These are phyloP conservation scores for Yamadazyma membranifaciens DNA, from an alignment of 1,139 yeast species.

Conservation along the genomic window DNA sequence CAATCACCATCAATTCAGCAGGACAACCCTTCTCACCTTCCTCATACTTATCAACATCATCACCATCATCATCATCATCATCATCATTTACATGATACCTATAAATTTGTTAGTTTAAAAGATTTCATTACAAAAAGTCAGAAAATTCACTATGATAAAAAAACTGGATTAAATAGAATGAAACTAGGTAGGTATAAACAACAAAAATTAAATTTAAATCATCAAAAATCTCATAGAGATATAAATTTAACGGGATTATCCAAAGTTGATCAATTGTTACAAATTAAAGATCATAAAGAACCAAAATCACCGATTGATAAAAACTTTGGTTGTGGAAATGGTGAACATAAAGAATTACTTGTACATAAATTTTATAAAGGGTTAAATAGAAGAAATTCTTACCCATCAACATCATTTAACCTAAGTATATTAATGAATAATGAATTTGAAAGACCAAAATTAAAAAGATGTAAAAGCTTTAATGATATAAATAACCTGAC, in stretches of 20 bases:
- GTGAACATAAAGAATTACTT: not conserved
- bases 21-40: slow-evolving; percentile 4
- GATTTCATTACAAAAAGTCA: slow-evolving; percentile 33
- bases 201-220: slow-evolving; percentile 6
- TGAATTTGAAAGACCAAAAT: slow-evolving; percentile 12
- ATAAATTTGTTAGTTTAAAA: slow-evolving; percentile 35
- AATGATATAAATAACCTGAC: slow-evolving; percentile 14
- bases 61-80: slow-evolving; percentile 8
- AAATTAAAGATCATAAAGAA: slow-evolving; percentile 4
- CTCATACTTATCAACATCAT: not conserved
- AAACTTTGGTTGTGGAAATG: not conserved
- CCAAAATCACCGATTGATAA: not conserved
- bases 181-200: slow-evolving; percentile 27
- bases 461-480: slow-evolving; percentile 11
- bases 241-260: slow-evolving; percentile 9
- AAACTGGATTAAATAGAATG: slow-evolving; percentile 40
- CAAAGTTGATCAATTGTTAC: slow-evolving; percentile 8
- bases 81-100: slow-evolving; percentile 17
- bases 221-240: slow-evolving; percentile 4
- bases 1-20: not conserved
- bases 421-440: slow-evolving; percentile 30
- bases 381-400: slow-evolving; percentile 45
- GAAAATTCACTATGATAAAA: slow-evolving; percentile 24
- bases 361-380: slow-evolving; percentile 12
- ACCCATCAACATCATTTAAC: slow-evolving; percentile 35